Evolutionary conservation across 495 filamentous ascomycete genomes (phyloP).

Genomic region (Penicillium bialowiezense): DNA sequence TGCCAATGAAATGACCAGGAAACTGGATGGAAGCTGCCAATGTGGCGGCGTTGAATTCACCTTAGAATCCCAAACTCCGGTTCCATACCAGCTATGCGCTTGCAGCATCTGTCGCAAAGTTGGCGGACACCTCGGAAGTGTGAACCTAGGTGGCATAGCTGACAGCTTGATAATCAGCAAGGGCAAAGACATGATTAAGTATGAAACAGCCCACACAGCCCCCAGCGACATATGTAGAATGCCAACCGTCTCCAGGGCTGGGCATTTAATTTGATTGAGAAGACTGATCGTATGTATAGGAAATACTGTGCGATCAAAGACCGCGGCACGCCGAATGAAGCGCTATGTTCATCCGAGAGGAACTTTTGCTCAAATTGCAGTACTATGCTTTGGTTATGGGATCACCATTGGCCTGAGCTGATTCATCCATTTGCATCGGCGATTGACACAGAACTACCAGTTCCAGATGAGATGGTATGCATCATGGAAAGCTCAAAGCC

Average conservation of each 20-base stretch:
- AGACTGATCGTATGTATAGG: slow-evolving; percentile 22
- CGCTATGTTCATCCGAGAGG: slow-evolving; percentile 44
- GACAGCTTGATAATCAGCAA: slow-evolving; percentile 46
- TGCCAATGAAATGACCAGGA: slow-evolving; percentile 22
- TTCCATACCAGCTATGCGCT: slow-evolving; percentile 55
- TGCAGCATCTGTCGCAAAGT: slow-evolving; percentile 58
- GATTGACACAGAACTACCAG: slow-evolving; percentile 52
- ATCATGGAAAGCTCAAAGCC: slow-evolving; percentile 48
- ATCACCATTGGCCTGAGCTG: slow-evolving; percentile 51
- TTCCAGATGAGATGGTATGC: slow-evolving; percentile 53
- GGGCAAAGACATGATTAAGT: slow-evolving; percentile 51
- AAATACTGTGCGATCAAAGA: slow-evolving; percentile 52
- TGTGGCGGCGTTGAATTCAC: slow-evolving; percentile 52
- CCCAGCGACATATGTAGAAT: too few species aligned
- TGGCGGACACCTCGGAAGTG: slow-evolving; percentile 45
- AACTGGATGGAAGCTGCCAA: slow-evolving; percentile 54
- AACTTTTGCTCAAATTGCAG: slow-evolving; percentile 54
- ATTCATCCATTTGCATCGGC: slow-evolving; percentile 57
- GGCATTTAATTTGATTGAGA: too few species aligned
- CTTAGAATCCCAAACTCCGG: slow-evolving; percentile 49
- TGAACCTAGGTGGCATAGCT: slow-evolving; percentile 51
- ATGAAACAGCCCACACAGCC: slow-evolving; percentile 11
- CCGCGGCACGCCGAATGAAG: slow-evolving; percentile 44
- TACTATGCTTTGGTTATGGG: slow-evolving; percentile 50
- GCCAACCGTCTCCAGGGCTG: too few species aligned